Percentiles rank a stretch among this genome's conserved stretches.
Conservation (phyloP, 2,329 filamentous ascomycete genomes). For the Aspergillus latus region DNA sequence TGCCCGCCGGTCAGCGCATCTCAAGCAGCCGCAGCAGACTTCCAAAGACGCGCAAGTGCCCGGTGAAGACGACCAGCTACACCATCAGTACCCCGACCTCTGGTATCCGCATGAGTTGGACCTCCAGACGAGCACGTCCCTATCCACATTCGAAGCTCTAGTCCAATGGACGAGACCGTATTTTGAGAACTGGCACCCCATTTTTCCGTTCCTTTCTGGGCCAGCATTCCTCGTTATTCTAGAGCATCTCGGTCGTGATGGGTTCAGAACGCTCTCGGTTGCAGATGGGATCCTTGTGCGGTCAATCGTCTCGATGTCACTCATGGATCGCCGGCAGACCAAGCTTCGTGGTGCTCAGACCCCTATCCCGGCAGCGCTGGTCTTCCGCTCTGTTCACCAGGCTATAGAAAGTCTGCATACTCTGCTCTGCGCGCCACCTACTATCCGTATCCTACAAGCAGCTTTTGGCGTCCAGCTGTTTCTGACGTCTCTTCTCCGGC, state of each 20-base stretch:
- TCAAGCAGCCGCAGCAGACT: conserved; percentile 29
- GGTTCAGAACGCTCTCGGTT: conserved; percentile 30
- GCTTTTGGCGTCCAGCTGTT: conserved; percentile 56
- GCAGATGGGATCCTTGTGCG: conserved; percentile 48
- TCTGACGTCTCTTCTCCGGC: conserved; percentile 55
- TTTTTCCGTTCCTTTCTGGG: conserved; percentile 58
- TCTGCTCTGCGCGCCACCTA: conserved; percentile 49
- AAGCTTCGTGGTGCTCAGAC: conserved; percentile 11
- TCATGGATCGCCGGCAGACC: conserved; percentile 54
- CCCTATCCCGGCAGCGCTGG: conserved; percentile 44
- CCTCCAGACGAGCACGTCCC: conserved; percentile 29
- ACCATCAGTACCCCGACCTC: conserved; percentile 19
- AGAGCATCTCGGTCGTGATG: conserved; percentile 43
- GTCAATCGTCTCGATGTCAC: conserved; percentile 54
- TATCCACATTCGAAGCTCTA: conserved; percentile 52
- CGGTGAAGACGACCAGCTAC: conserved; percentile 56
- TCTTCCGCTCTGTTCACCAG: conserved; percentile 53
- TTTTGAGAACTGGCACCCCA: conserved; percentile 59
- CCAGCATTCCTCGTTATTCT: conserved; percentile 52
- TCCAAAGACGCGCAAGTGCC: conserved; percentile 51
- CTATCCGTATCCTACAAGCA: conserved; percentile 51
- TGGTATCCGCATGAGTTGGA: conserved; percentile 38
- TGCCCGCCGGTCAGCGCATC: conserved; percentile 34
- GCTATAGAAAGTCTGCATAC: conserved; percentile 52
- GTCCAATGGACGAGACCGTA: conserved; percentile 54